A percentile compares a stretch with the other conserved stretches of the same genome.
These are phyloP conservation scores for Entomortierella lignicola DNA, from an alignment of 192 early-diverging fungal species.

Conservation along the genomic window DNA sequence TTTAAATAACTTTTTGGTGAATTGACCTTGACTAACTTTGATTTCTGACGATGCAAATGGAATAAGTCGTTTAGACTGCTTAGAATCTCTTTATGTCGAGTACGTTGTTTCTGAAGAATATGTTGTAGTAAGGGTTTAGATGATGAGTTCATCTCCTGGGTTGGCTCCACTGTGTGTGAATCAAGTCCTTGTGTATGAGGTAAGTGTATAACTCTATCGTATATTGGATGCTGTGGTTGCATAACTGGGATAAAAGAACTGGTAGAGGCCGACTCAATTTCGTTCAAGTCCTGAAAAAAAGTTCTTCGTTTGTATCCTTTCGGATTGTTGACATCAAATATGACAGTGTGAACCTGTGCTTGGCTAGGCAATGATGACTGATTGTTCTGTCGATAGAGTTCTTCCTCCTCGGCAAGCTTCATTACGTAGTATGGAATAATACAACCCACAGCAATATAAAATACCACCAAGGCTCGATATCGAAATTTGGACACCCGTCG, in stretches of 20 bases:
- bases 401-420: conserved; percentile 36
- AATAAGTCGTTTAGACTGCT: not conserved
- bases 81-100: conserved; percentile 10
- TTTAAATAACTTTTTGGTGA: not conserved
- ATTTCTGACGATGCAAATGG: not conserved
- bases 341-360: too few species aligned
- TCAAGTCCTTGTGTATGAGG: not conserved
- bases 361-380: not conserved
- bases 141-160: not conserved
- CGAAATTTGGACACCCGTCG: conserved; percentile 32
- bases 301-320: conserved; percentile 22
- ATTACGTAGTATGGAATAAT: conserved; percentile 52
- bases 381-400: conserved; percentile 6
- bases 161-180: not conserved
- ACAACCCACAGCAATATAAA: conserved; percentile 35
- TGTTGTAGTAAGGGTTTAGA: not conserved
- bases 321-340: not conserved
- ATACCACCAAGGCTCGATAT: conserved; percentile 7
- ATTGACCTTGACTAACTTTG: conserved; percentile 12
- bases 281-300: conserved; percentile 28
- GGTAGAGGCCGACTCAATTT: not conserved
- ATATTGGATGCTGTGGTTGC: not conserved
- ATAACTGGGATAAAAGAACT: not conserved
- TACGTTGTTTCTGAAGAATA: not conserved
- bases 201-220: not conserved